A percentile compares a stretch with the other conserved stretches of the same genome.
These are phyloP conservation scores for Hanseniaspora clermontiae DNA, from an alignment of 805 yeast genomes.

Conservation along the genomic window DNA sequence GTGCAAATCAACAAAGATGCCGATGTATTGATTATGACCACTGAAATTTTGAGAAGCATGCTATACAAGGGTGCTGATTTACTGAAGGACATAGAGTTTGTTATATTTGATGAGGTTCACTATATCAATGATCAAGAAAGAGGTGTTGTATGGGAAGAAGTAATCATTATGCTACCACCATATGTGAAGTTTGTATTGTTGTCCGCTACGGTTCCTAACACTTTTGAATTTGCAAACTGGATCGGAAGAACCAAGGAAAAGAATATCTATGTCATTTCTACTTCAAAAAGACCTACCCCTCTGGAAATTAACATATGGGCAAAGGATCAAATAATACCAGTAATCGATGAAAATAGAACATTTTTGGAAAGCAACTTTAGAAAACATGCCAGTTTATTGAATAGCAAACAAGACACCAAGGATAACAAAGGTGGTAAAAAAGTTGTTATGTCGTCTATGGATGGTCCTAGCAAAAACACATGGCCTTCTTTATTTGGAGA, in stretches of 20 bases:
- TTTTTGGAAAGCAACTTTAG: constrained; percentile 55
- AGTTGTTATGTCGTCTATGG: constrained; percentile 22
- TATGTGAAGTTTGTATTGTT: constrained; percentile 83
- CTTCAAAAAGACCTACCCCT: constrained; percentile 95
- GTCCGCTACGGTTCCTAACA: constrained; percentile 98
- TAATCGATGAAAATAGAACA: constrained; percentile 59
- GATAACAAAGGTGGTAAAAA: constrained; percentile 23
- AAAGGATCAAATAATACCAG: constrained; percentile 55
- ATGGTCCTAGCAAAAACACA: constrained; percentile 64
- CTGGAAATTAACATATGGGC: constrained; percentile 80
- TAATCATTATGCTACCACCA: constrained; percentile 92
- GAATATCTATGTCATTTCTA: constrained; percentile 89
- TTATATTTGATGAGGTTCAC: constrained; percentile 94
- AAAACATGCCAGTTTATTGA: constrained; percentile 43
- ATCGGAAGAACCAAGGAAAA: constrained; percentile 94
- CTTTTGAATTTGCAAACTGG: constrained; percentile 96
- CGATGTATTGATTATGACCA: constrained; percentile 91
- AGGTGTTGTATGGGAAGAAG: constrained; percentile 99
- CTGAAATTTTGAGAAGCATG: constrained; percentile 92
- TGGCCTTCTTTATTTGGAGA: constrained; percentile 65
- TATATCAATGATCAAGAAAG: constrained; percentile 93
- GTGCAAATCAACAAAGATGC: constrained; percentile 97
- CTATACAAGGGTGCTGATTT: constrained; percentile 91
- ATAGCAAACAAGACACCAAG: constrained; percentile 30
- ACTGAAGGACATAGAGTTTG: constrained; percentile 93